Percentiles rank a stretch among this genome's conserved stretches.
phyloP scores from a whole-genome alignment of 768 basidiomycete genomes.

The Tricholoma matsutake region DNA sequence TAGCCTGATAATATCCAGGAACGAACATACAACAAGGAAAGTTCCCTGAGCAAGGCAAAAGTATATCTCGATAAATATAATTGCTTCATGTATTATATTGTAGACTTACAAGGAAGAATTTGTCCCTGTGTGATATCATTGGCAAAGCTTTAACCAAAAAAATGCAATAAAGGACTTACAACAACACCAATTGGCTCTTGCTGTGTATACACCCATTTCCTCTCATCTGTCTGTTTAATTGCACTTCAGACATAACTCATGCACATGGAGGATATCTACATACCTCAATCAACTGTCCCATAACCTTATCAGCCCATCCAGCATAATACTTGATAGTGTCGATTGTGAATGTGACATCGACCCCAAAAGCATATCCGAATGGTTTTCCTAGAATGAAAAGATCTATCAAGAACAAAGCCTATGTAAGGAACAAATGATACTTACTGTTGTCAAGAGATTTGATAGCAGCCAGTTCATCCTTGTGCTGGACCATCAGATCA shows the following conservation, averaged over 20 bases:
- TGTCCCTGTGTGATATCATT: constrained; percentile 29
- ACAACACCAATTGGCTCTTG: constrained; percentile 5
- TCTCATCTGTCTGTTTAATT: background rate
- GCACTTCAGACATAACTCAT: background rate
- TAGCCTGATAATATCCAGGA: background rate
- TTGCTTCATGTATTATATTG: constrained; percentile 17
- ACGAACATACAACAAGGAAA: constrained; percentile 46
- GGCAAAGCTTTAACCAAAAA: background rate
- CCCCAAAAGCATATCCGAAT: constrained; percentile 20
- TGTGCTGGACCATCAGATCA: constrained; percentile 46
- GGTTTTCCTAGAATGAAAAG: constrained; percentile 26
- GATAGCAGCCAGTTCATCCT: constrained; percentile 45
- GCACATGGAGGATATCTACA: background rate
- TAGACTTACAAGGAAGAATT: constrained; percentile 29
- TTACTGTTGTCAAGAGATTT: constrained; percentile 48
- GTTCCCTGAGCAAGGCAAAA: constrained; percentile 50
- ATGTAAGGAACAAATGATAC: background rate
- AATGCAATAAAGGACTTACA: background rate
- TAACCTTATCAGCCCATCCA: constrained; percentile 54
- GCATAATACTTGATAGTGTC: constrained; percentile 49
- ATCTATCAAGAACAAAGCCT: background rate
- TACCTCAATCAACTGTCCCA: background rate
- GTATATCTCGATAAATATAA: constrained; percentile 7
- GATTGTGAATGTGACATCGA: constrained; percentile 28
- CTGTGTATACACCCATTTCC: background rate